Evolutionary conservation across 2,329 filamentous ascomycete genomes (phyloP), one percentile per base, ranked within the genome.

Genomic region (Colletotrichum phormii): DNA sequence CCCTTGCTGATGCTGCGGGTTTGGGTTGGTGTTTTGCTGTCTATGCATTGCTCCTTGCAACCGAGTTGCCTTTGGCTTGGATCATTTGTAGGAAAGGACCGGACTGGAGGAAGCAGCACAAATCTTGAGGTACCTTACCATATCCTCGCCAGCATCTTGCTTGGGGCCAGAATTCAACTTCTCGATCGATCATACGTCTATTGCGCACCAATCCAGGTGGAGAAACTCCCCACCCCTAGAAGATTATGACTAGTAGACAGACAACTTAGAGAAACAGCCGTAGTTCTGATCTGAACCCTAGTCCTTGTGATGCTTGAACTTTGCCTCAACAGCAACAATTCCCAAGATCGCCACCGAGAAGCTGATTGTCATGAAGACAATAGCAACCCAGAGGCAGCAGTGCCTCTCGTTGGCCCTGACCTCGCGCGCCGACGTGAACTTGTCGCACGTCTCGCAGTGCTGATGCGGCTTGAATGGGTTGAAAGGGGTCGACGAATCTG

Each of bases 21-120:
- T 9, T 75, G 31, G 76, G 75, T 12, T 76, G 76, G 70, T 76
- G 75, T 60, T 77, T 75, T 62, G 75, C 72, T 18, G 70, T 79
- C 49, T 77, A 73, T 58, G 75, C 71, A 0, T 61, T 74, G 24
- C 67, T 74, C 4, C 65, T 72, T 51, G 46, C 46, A n/a, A 51
- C 46, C 7, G 46, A 51, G n/a, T 22, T 51, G n/a, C 46, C 46
- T 51, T 51, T 51, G 46, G 46, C 46, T 51, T 51, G 46, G 46
- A 22, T 51, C 46, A 22, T 51, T 22, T 6, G 15, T 15, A 51
- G n/a, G 15, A 51, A 51, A 15, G 46, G 46, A 22, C n/a, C 46
- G n/a, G 6, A 9, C 13, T 51, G 46, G 46, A 51, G 46, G 46
- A 51, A 51, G 33, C 9, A 35, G 33, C 11, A 4, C 33, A 12